Conservation (phyloP, 768 basidiomycete species). For the Tremella mesenterica region DNA sequence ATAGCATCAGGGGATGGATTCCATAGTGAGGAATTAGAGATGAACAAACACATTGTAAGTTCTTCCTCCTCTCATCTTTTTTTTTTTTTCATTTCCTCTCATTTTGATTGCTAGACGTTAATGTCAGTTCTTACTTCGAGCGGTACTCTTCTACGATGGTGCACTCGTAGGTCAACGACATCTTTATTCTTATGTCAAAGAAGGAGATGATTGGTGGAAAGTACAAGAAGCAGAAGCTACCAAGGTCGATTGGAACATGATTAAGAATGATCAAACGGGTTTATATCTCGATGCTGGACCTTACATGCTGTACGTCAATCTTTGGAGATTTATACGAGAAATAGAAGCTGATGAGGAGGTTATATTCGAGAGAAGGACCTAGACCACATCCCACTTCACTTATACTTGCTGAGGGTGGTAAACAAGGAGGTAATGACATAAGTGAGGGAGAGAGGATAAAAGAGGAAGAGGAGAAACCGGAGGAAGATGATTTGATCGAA, state of each 20-base stretch:
- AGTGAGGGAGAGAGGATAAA: too few relatives aligned
- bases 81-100: neutral
- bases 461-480: too few relatives aligned
- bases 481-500: too few relatives aligned
- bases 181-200: slow-evolving; percentile 24
- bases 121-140: slow-evolving; percentile 21
- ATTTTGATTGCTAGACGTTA: neutral
- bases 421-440: too few relatives aligned
- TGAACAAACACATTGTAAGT: slow-evolving; percentile 30
- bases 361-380: slow-evolving; percentile 13
- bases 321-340: neutral
- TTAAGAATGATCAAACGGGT: slow-evolving; percentile 26
- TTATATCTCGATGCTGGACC: slow-evolving; percentile 35
- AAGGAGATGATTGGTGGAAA: slow-evolving; percentile 31
- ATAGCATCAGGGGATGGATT: slow-evolving; percentile 14
- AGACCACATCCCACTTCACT: slow-evolving; percentile 1
- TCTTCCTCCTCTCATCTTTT: neutral
- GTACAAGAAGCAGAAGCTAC: slow-evolving; percentile 26
- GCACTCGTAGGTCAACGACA: slow-evolving; percentile 19
- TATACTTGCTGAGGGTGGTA: too few relatives aligned
- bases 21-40: slow-evolving; percentile 24
- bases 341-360: neutral
- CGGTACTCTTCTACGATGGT: slow-evolving; percentile 31
- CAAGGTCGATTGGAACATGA: slow-evolving; percentile 17
- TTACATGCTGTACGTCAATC: slow-evolving; percentile 18